Percentiles rank a stretch among this genome's conserved stretches.
Evolutionary conservation across 495 filamentous ascomycete species (phyloP).

Genomic region (Lophiotrema nucula): DNA sequence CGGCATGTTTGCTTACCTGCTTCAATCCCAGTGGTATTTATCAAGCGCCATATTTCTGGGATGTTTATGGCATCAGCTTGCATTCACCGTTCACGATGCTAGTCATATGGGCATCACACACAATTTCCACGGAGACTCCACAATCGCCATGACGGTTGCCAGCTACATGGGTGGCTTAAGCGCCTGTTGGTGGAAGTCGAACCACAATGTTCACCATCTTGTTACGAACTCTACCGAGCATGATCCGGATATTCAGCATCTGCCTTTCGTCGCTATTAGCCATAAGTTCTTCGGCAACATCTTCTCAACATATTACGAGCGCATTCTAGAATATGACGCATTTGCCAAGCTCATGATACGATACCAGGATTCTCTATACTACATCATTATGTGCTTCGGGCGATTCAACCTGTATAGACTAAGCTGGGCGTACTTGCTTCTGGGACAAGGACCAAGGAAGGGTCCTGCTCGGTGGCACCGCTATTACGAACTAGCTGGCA

Average conservation of each 20-base stretch:
- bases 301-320: slow-evolving; percentile 85
- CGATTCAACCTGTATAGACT: slow-evolving; percentile 90
- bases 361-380: slow-evolving; percentile 83
- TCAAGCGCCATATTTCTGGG: slow-evolving; percentile 75
- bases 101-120: slow-evolving; percentile 98
- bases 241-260: slow-evolving; percentile 94
- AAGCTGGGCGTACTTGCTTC: slow-evolving; percentile 78
- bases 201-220: slow-evolving; percentile 97
- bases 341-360: slow-evolving; percentile 68
- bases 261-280: slow-evolving; percentile 92
- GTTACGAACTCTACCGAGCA: slow-evolving; percentile 96
- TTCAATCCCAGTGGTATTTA: slow-evolving; percentile 71
- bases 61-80: slow-evolving; percentile 90
- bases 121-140: slow-evolving; percentile 73
- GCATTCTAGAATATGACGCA: slow-evolving; percentile 78
- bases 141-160: slow-evolving; percentile 87
- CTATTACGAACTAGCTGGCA: slow-evolving; percentile 77
- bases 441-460: slow-evolving; percentile 72
- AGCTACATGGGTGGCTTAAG: slow-evolving; percentile 90
- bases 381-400: slow-evolving; percentile 77
- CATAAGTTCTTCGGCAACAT: slow-evolving; percentile 78
- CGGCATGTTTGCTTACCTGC: slow-evolving; percentile 58
- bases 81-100: slow-evolving; percentile 94
- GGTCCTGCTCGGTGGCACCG: slow-evolving; percentile 88
- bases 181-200: slow-evolving; percentile 94